Base-by-base conservation (phyloP, 2,329 filamentous ascomycete genomes). In the Colletotrichum brevisporum region DNA sequence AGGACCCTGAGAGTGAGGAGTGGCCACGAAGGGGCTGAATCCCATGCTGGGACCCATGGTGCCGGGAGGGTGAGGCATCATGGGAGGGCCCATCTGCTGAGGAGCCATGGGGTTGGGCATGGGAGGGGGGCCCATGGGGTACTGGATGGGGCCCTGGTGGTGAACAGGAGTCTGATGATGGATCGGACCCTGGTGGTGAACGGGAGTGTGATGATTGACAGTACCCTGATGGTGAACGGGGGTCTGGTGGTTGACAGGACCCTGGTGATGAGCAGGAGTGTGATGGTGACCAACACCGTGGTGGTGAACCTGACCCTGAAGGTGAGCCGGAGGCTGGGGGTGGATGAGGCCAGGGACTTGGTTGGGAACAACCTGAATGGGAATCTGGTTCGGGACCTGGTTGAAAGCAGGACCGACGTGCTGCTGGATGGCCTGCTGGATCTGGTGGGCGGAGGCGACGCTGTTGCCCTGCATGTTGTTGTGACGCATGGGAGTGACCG, bases 61-160 rank as follows among this genome's bases (percentile, higher is more conserved):
- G n/a, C 18, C n/a, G 9, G 18, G n/a, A 27, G 31, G 53, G 41
- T 8, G 31, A 15, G 50, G 52, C 50, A 55, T n/a, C 67, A 70
- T 68, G 31, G 63, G 63, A n/a, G 57, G 39, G 18, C 47, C 53
- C 43, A 58, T 62, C 57, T 67, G 63, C n/a, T 36, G 45, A 68
- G 53, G 63, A 13, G 31, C 21, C 52, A 55, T 41, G 48, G 48
- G 9, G 36, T 5, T 36, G 21, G 48, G 50, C 41, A 64, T 39
- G 43, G 61, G 47, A 31, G 57, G 51, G 52, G 63, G 43, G 9
- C 43, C 62, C 67, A 69, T 69, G 31, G 62, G 62, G 43, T 43
- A 60, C 55, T 69, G 66, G 24, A 69, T 54, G 15, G 27, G 66
- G 43, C 54, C 43, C 43, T 63, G 64, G 27, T 18, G 31, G 27